A percentile compares a stretch with the other conserved stretches of the same genome.
These are phyloP conservation scores for Diaporthe sp. DNA, from an alignment of 2,329 filamentous ascomycete genomes.

Conservation along the genomic window DNA sequence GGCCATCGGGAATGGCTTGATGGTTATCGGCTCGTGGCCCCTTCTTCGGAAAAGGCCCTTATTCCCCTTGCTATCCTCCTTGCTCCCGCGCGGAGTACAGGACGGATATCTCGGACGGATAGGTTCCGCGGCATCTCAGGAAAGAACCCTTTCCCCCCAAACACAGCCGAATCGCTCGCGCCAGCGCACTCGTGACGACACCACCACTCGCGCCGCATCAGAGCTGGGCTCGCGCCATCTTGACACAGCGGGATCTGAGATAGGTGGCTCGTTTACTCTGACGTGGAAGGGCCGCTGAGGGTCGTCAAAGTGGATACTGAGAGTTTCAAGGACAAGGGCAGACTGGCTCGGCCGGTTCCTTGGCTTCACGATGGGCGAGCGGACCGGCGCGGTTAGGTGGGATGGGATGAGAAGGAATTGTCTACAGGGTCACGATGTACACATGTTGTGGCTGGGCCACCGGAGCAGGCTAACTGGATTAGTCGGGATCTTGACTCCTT, in stretches of 20 bases:
- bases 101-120: not conserved
- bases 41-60: not conserved
- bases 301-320: not conserved
- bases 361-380: not conserved
- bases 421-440: constrained; percentile 5
- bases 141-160: constrained; percentile 14
- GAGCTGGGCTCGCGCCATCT: constrained; percentile 25
- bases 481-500: not conserved
- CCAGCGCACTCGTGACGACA: not conserved
- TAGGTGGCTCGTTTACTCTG: constrained; percentile 16
- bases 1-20: constrained; percentile 28
- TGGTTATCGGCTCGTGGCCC: not conserved
- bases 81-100: not conserved
- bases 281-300: not conserved
- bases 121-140: not conserved
- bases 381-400: constrained; percentile 20
- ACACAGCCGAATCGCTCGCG: not conserved
- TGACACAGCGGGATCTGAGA: not conserved
- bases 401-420: constrained; percentile 5
- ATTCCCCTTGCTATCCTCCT: not conserved
- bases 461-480: constrained; percentile 24
- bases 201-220: not conserved
- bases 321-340: not conserved
- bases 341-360: constrained; percentile 12
- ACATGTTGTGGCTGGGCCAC: constrained; percentile 22